These are phyloP conservation scores for Myxozyma melibiosi DNA, from an alignment of 805 yeast species.

Conservation along the genomic window DNA sequence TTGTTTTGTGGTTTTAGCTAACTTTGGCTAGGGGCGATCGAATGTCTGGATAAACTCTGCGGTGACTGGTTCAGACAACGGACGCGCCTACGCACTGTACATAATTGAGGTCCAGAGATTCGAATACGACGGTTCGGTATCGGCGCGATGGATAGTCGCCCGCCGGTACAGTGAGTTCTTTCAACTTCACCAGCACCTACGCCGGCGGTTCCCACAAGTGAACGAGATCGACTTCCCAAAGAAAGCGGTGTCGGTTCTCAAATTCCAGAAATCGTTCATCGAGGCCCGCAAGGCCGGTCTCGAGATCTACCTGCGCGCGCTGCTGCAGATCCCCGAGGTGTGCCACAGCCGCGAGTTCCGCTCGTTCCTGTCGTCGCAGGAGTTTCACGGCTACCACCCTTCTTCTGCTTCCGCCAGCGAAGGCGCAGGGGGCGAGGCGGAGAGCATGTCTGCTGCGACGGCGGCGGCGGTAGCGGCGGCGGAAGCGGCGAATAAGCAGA, in stretches of 20 bases:
- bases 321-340: slow-evolving; percentile 65
- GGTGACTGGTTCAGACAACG: slow-evolving; percentile 54
- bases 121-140: slow-evolving; percentile 47
- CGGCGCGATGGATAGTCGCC: slow-evolving; percentile 89
- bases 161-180: slow-evolving; percentile 84
- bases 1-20: neutral
- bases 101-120: slow-evolving; percentile 72
- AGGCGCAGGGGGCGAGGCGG: neutral
- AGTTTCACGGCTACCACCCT: slow-evolving; percentile 14
- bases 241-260: slow-evolving; percentile 59
- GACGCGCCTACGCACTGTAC: slow-evolving; percentile 67
- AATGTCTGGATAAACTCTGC: slow-evolving; percentile 47
- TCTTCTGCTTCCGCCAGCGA: neutral
- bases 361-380: slow-evolving; percentile 67
- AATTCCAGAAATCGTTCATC: slow-evolving; percentile 64
- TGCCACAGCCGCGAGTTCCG: slow-evolving; percentile 75
- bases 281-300: slow-evolving; percentile 65
- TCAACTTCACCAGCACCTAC: slow-evolving; percentile 66
- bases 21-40: slow-evolving; percentile 32
- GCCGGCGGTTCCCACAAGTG: slow-evolving; percentile 54
- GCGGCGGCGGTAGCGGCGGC: slow-evolving; percentile 23
- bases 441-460: slow-evolving; percentile 9
- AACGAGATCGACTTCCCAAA: slow-evolving; percentile 54
- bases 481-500: neutral
- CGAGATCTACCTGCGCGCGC: slow-evolving; percentile 60